Base-by-base conservation (phyloP, 148 eudicot genomes). In the Heliamphora exappendiculata region DNA sequence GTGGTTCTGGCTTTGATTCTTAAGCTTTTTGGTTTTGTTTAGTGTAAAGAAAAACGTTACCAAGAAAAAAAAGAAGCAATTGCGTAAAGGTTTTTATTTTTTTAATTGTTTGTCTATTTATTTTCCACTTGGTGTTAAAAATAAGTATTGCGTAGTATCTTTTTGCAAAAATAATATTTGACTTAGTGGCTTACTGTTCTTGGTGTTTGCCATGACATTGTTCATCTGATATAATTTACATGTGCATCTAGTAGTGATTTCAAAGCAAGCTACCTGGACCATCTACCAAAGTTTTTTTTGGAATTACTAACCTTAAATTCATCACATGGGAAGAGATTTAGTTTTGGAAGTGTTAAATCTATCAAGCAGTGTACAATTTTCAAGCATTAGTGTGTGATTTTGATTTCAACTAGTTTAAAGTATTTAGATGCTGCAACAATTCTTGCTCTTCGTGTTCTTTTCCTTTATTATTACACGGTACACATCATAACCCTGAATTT, bases 281-380 rank as follows among this genome's bases (percentile, higher is more conserved):
- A 26, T 58, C 19, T 26, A 24, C 64, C 31, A 4, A 58, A 58
- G 33, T 31, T 10, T 58, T 58, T 10, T 58, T 58, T 33, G 12
- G 36, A 34, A 64, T 64, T 42, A 64, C 68, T 33, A 20, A 24
- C 68, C 68, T 7, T 64, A 34, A 64, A 63, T 24, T 17, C 19
- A 20, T 64, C 68, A 36, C 69, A 65, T 65, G 36, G 26, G 20
- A 36, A 10, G 45, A 20, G 20, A 34, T 65, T 36, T 24, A 44
- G 20, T 7, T 65, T 65, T n/a, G 47, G 28, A 65, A 41, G 69
- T 37, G 28, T 17, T 65, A 65, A 65, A 65, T 65, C 69, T 65
- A n/a, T 44, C 68, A 31, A 33, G 47, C 70, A n/a, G n/a, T 66
- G 10, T n/a, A 41, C 29, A 41, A 11, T 22, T 39, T 39, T n/a